These are phyloP conservation scores for Dictyostelium discoideum DNA, from an alignment of 78 protist species.

Conservation along the genomic window DNA sequence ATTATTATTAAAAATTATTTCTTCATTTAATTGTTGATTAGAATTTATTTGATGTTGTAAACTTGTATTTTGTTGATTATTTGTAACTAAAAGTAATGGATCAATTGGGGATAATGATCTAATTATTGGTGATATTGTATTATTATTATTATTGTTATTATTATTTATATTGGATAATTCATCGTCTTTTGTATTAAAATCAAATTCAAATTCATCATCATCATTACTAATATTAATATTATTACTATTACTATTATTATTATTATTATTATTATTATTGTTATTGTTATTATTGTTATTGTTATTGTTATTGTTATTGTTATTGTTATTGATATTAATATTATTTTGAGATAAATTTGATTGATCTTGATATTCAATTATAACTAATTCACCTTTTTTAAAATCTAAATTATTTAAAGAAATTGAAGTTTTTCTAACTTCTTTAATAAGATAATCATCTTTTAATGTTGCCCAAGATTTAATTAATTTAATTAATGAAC, in stretches of 20 bases:
- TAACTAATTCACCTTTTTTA: slow-evolving; percentile 62
- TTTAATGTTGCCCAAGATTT: slow-evolving; percentile 62
- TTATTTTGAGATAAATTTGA: neutral
- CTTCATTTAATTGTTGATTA: neutral
- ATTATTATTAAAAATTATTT: neutral
- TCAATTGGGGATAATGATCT: neutral
- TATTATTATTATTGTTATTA: too few species aligned
- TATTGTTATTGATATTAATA: neutral
- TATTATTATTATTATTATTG: too few species aligned
- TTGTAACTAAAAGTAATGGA: neutral
- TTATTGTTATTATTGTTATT: slow-evolving; percentile 8
- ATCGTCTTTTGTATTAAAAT: neutral
- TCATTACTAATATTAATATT: too few species aligned
- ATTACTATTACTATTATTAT: too few species aligned
- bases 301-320: neutral
- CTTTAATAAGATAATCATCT: slow-evolving; percentile 52
- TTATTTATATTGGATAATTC: neutral
- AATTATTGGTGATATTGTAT: neutral
- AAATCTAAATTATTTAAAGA: slow-evolving; percentile 44
- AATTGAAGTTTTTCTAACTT: slow-evolving; percentile 40
- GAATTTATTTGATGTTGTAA: neutral
- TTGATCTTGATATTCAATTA: slow-evolving; percentile 9
- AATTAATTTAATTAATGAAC: slow-evolving; percentile 53
- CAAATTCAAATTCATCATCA: slow-evolving; percentile 2
- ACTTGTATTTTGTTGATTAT: neutral